A percentile compares a stretch with the other conserved stretches of the same genome.
These are phyloP conservation scores for Mycena venus DNA, from an alignment of 768 basidiomycete genomes.

Conservation along the genomic window DNA sequence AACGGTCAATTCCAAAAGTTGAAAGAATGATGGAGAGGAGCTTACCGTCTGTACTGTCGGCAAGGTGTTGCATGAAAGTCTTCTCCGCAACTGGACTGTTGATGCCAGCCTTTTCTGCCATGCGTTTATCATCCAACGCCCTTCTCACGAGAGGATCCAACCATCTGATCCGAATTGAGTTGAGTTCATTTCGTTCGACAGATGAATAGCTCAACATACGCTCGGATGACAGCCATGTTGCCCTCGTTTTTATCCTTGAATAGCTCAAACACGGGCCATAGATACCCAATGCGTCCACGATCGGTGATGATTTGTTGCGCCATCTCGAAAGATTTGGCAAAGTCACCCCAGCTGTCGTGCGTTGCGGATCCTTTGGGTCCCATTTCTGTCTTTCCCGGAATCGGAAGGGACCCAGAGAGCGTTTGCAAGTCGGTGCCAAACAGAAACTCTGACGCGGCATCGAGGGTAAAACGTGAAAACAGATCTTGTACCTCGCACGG, in stretches of 20 bases:
- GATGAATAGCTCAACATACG: conserved; percentile 41
- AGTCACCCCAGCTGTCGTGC: conserved; percentile 72
- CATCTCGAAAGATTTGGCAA: conserved; percentile 70
- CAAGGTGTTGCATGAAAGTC: conserved; percentile 77
- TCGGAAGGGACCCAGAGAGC: conserved; percentile 66
- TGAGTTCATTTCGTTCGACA: not conserved
- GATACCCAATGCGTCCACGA: conserved; percentile 64
- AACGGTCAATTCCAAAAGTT: not conserved
- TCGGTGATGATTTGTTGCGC: conserved; percentile 66
- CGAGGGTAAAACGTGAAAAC: conserved; percentile 75
- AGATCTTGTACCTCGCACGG: conserved; percentile 79
- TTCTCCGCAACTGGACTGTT: conserved; percentile 60
- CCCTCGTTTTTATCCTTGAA: conserved; percentile 65
- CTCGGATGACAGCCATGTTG: conserved; percentile 65
- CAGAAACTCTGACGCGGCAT: conserved; percentile 80
- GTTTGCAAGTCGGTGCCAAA: conserved; percentile 78
- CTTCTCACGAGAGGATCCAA: conserved; percentile 73
- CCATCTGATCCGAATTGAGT: conserved; percentile 47
- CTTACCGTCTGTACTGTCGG: conserved; percentile 74
- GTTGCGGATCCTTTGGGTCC: conserved; percentile 74
- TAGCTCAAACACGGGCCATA: conserved; percentile 75
- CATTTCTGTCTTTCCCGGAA: conserved; percentile 57
- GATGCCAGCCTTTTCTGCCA: conserved; percentile 53
- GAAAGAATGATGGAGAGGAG: conserved; percentile 1
- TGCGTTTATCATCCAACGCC: conserved; percentile 62